phyloP scores from a whole-genome alignment of 495 filamentous ascomycete species.

The Penicillium samsonianum region DNA sequence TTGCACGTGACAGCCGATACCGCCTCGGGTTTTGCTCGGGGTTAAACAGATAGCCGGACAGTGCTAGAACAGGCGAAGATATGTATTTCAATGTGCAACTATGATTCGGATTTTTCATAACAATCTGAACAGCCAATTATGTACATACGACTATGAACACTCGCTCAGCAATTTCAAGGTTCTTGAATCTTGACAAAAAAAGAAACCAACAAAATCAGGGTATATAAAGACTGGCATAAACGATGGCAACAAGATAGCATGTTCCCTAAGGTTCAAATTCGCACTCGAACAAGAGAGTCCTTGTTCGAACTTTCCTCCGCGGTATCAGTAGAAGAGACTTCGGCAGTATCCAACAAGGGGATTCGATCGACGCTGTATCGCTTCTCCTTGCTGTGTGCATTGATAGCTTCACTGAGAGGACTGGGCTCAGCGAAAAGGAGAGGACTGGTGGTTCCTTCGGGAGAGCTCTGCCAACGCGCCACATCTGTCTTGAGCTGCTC shows the following conservation, averaged over 20 bases:
- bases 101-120: not conserved
- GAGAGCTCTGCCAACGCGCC: constrained; percentile 75
- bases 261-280: constrained; percentile 17
- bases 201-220: constrained; percentile 9
- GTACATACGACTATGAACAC: not conserved
- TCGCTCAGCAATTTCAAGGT: not conserved
- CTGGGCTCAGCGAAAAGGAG: constrained; percentile 27
- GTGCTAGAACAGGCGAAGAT: not conserved
- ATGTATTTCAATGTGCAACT: not conserved
- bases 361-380: constrained; percentile 42
- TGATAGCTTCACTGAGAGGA: constrained; percentile 20
- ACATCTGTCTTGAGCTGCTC: constrained; percentile 89
- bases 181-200: not conserved
- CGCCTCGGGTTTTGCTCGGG: constrained; percentile 33
- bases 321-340: constrained; percentile 30
- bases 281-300: constrained; percentile 28
- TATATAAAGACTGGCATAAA: constrained; percentile 5
- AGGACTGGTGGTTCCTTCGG: constrained; percentile 40
- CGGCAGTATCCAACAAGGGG: constrained; percentile 41
- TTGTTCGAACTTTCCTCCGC: constrained; percentile 8
- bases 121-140: not conserved
- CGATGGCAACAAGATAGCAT: constrained; percentile 3
- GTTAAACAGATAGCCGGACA: constrained; percentile 13
- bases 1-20: constrained; percentile 35
- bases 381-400: constrained; percentile 30